phyloP scores from a whole-genome alignment of 78 protist genomes.

The Dictyostelium purpureum region DNA sequence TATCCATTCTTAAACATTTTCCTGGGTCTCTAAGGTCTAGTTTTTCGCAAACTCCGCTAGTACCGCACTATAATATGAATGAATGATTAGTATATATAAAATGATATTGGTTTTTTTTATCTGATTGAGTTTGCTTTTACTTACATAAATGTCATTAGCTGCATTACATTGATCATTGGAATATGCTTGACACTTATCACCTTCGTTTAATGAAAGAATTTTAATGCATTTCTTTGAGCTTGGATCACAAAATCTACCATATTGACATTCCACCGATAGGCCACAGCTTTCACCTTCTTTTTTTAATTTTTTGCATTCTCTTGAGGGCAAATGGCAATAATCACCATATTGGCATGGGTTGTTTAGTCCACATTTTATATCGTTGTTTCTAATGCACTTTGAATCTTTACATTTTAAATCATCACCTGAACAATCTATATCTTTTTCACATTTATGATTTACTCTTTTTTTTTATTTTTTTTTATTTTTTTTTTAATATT shows the following conservation, averaged over 20 bases:
- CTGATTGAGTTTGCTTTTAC: neutral
- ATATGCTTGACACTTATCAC: neutral
- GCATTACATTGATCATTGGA: neutral
- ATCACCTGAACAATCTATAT: slow-evolving; percentile 2
- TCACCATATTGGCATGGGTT: neutral
- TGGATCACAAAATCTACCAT: neutral
- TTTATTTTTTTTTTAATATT: neutral
- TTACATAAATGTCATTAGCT: neutral
- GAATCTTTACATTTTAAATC: neutral
- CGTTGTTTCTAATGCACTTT: neutral
- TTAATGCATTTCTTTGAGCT: neutral
- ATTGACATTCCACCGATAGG: neutral
- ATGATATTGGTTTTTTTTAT: too few relatives aligned
- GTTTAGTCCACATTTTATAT: neutral
- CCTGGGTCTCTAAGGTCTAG: neutral
- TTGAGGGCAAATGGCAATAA: neutral
- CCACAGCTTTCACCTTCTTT: neutral
- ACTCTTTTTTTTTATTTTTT: neutral
- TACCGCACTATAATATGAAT: neutral
- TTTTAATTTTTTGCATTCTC: neutral
- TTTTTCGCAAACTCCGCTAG: neutral
- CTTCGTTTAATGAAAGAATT: neutral
- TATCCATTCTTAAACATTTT: slow-evolving; percentile 4
- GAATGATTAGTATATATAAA: neutral
- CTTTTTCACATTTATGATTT: neutral